Evolutionary conservation across 2,329 filamentous ascomycete genomes (phyloP), one percentile per base, ranked within the genome.

Genomic region (Rugonectria rugulosa): DNA sequence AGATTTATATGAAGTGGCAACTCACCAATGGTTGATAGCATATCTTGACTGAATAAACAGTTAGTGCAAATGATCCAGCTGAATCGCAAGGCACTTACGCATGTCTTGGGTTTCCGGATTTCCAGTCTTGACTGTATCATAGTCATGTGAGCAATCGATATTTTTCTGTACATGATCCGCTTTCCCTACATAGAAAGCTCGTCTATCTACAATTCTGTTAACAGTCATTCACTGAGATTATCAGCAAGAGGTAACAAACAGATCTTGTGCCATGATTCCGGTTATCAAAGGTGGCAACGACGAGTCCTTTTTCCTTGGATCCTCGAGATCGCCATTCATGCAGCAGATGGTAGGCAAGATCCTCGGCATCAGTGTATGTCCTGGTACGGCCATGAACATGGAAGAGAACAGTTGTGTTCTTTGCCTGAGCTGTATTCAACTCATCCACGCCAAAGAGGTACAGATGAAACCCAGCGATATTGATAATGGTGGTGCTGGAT

Each of bases 321-420:
- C 46, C 36, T 4, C 46, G 46, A 17, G 8, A 11, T 7, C 19
- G 24, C 36, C 46, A 49, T 12, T 49, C 36, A 32, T 41, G 12
- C 19, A 49, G 3, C 14, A 49, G 14, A 5, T 32, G 36, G 27
- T 49, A 27, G 4, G 46, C 46, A 32, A 49, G n/a, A 3, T n/a
- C 26, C 20, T 49, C 46, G 9, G 46, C 34, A 3, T 49, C 46
- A 12, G 24, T 31, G 20, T 49, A 41, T 1, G 46, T 49, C 7
- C 46, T 19, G 3, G 46, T 49, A 9, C 46, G 46, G n/a, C 46
- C 46, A 6, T 49, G 46, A 14, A 49, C 20, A 11, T 49, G 24
- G 24, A 49, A 49, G 17, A 49, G 36, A 15, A 41, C 46, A 2
- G 46, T 41, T 14, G 46, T 41, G 20, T 41, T 20, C 24, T 49